These are phyloP conservation scores for Talaromyces pinophilus DNA, from an alignment of 2,329 filamentous ascomycete species.

Conservation along the genomic window DNA sequence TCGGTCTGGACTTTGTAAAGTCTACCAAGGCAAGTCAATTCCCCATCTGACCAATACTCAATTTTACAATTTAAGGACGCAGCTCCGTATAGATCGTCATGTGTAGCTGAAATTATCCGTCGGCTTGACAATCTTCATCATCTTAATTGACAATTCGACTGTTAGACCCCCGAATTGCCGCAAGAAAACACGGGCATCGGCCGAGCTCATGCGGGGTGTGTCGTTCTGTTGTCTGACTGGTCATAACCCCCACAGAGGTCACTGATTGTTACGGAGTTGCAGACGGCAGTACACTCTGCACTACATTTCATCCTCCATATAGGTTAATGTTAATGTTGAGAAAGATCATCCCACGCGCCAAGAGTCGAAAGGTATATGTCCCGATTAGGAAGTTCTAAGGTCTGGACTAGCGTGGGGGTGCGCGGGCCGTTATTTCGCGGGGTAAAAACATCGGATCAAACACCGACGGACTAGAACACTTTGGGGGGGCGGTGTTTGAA, in stretches of 20 bases:
- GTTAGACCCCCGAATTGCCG: not conserved
- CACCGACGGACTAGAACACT: not conserved
- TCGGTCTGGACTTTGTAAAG: not conserved
- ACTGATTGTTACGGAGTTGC: not conserved
- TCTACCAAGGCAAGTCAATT: not conserved
- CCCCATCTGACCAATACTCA: not conserved
- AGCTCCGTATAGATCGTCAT: not conserved
- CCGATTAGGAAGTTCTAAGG: not conserved
- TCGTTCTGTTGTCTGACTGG: not conserved
- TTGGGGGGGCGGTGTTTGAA: no score
- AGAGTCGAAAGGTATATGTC: not conserved
- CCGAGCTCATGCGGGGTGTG: constrained; percentile 2
- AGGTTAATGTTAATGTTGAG: no score
- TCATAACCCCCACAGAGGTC: not conserved
- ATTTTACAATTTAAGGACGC: not conserved
- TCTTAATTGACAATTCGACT: not conserved
- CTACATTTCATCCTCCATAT: not conserved
- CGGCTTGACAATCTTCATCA: not conserved
- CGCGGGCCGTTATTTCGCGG: not conserved
- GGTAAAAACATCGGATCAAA: constrained; percentile 11
- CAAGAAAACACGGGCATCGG: constrained; percentile 3
- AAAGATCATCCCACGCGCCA: not conserved
- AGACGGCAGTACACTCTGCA: not conserved
- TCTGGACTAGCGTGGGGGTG: not conserved
- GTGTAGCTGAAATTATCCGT: not conserved